phyloP scores from a whole-genome alignment of 257 asterid genomes.

The Cordia subcordata region DNA sequence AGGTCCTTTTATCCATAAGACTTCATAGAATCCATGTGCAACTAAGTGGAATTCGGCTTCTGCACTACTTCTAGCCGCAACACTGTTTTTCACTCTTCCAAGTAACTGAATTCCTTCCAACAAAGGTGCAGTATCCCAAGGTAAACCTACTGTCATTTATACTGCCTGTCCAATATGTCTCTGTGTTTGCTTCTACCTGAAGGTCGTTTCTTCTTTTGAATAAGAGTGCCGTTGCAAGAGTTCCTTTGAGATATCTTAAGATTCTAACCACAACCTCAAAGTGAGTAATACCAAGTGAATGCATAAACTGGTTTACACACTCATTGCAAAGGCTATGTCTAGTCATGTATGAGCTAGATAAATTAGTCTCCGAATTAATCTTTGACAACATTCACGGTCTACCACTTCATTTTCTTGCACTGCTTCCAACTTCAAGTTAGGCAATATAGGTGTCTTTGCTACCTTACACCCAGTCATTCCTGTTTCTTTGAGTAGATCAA shows the following conservation, averaged over 20 bases:
- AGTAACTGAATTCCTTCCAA: background rate
- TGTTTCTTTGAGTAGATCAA: background rate
- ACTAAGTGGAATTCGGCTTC: background rate
- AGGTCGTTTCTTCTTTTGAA: background rate
- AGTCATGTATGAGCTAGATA: background rate
- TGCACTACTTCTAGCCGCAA: background rate
- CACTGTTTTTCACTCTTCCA: background rate
- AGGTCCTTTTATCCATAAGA: background rate
- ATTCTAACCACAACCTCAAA: background rate
- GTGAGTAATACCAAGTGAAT: background rate
- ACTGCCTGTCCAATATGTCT: background rate
- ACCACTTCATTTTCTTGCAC: background rate
- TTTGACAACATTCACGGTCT: background rate
- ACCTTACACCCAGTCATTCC: background rate
- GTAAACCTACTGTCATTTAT: background rate
- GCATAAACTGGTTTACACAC: background rate
- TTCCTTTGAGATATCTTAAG: background rate
- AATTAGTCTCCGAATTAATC: background rate
- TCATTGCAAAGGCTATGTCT: background rate
- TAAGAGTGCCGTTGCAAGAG: background rate
- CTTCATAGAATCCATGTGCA: background rate
- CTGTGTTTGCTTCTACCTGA: background rate
- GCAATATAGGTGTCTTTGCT: background rate
- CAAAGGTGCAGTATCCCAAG: background rate
- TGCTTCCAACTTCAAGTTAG: background rate